phyloP scores from a whole-genome alignment of 2,329 filamentous ascomycete genomes.

The Aspergillus pseudoviridinutans region DNA sequence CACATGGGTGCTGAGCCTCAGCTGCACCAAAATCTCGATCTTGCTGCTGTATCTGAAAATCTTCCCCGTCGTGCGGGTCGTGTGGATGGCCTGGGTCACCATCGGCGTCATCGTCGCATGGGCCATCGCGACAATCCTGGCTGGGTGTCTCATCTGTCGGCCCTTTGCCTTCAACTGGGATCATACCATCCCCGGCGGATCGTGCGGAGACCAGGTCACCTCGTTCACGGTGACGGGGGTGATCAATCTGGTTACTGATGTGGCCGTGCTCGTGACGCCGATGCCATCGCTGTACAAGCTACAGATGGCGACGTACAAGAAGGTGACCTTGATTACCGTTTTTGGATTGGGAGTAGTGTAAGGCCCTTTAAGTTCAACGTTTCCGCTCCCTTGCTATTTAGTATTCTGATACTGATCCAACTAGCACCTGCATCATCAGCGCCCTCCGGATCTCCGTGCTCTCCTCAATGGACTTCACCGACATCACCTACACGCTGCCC shows the following conservation, averaged over 20 bases:
- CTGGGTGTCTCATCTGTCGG: slow-evolving; percentile 17
- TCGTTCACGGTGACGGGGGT: slow-evolving; percentile 19
- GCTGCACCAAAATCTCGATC: slow-evolving; percentile 21
- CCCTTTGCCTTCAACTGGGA: slow-evolving; percentile 26
- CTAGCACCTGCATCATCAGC: slow-evolving; percentile 34
- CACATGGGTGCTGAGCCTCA: slow-evolving; percentile 22
- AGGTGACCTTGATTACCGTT: slow-evolving; percentile 18
- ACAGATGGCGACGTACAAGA: slow-evolving; percentile 21
- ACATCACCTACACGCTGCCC: slow-evolving; percentile 34
- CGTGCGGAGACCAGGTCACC: slow-evolving; percentile 19
- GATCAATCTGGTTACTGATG: slow-evolving; percentile 23
- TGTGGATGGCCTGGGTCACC: slow-evolving; percentile 9
- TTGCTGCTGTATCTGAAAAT: slow-evolving; percentile 18
- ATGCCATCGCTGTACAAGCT: slow-evolving; percentile 19
- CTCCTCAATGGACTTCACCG: slow-evolving; percentile 29
- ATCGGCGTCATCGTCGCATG: slow-evolving; percentile 17
- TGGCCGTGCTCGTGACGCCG: slow-evolving; percentile 19
- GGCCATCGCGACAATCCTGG: slow-evolving; percentile 26
- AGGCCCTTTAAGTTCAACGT: not conserved
- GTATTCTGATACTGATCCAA: not conserved
- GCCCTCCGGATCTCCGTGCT: slow-evolving; percentile 34
- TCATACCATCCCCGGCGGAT: slow-evolving; percentile 17
- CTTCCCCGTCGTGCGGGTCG: slow-evolving; percentile 17
- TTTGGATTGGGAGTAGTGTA: slow-evolving; percentile 23
- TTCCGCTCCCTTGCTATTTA: not conserved